These are phyloP conservation scores for Fusarium tupiense DNA, from an alignment of 2,329 filamentous ascomycete species.

Conservation along the genomic window DNA sequence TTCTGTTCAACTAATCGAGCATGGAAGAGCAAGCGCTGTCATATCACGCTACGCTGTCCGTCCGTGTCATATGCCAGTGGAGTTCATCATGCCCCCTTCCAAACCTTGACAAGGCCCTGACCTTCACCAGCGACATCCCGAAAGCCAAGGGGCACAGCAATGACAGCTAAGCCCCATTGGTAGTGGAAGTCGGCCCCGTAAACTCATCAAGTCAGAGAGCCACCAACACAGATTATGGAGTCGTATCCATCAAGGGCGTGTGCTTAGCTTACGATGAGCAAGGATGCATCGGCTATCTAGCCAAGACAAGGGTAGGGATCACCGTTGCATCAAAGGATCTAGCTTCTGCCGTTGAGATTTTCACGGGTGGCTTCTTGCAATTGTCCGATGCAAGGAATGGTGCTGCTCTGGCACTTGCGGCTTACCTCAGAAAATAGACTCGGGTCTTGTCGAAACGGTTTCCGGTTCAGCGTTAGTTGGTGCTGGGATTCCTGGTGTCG, in stretches of 20 bases:
- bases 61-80: neutral
- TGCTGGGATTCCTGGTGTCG: neutral
- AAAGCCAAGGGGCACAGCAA: neutral
- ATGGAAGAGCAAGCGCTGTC: neutral
- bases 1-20: neutral
- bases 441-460: neutral
- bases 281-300: slow-evolving; percentile 4
- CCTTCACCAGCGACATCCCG: neutral
- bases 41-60: too few relatives aligned
- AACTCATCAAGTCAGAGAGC: neutral
- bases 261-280: neutral
- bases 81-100: neutral
- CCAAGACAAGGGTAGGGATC: neutral
- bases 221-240: neutral
- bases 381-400: neutral
- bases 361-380: neutral
- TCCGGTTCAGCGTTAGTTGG: neutral
- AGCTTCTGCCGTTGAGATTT: neutral
- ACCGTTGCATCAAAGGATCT: slow-evolving; percentile 9
- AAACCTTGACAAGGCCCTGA: neutral
- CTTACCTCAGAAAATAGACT: slow-evolving; percentile 17
- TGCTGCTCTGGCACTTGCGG: neutral
- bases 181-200: neutral
- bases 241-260: neutral
- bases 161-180: neutral